Evolutionary conservation across 768 basidiomycete genomes (phyloP).

Genomic region (Leccinum imitatum): DNA sequence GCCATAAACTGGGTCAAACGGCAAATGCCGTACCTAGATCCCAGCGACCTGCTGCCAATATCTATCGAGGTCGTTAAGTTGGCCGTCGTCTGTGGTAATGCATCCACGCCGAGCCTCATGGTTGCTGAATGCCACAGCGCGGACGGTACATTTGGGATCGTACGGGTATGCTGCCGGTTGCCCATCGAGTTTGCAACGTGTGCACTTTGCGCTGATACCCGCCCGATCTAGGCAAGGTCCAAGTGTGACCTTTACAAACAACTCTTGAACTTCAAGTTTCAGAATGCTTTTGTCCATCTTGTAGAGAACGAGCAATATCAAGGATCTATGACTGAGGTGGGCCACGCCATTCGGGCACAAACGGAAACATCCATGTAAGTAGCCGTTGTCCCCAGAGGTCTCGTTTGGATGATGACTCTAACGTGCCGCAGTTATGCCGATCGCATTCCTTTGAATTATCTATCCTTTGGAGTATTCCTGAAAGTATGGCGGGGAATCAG

Average conservation of each 20-base stretch:
- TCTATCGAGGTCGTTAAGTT: slow-evolving; percentile 78
- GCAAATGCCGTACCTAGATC: slow-evolving; percentile 71
- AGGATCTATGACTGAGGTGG: slow-evolving; percentile 63
- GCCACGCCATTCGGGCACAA: slow-evolving; percentile 57
- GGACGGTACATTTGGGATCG: slow-evolving; percentile 77
- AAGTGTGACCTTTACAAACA: slow-evolving; percentile 84
- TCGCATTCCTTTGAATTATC: slow-evolving; percentile 31
- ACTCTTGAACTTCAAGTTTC: slow-evolving; percentile 68
- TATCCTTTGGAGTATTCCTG: slow-evolving; percentile 40
- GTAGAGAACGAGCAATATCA: slow-evolving; percentile 77
- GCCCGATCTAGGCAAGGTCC: slow-evolving; percentile 63
- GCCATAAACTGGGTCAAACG: slow-evolving; percentile 51
- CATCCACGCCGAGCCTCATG: slow-evolving; percentile 78
- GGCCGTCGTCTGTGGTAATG: slow-evolving; percentile 82
- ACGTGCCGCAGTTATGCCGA: slow-evolving; percentile 24
- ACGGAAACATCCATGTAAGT: slow-evolving; percentile 45
- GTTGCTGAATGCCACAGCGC: slow-evolving; percentile 79
- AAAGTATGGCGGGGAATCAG: slow-evolving; percentile 59
- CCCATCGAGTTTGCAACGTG: slow-evolving; percentile 8
- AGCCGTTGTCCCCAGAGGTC: neutral
- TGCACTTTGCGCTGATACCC: slow-evolving; percentile 11
- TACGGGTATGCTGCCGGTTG: slow-evolving; percentile 49
- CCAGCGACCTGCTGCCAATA: slow-evolving; percentile 83
- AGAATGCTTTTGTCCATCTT: slow-evolving; percentile 59
- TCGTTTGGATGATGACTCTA: slow-evolving; percentile 5